These are phyloP conservation scores for Seiridium cupressi DNA, from an alignment of 2,329 filamentous ascomycete genomes.

Conservation along the genomic window DNA sequence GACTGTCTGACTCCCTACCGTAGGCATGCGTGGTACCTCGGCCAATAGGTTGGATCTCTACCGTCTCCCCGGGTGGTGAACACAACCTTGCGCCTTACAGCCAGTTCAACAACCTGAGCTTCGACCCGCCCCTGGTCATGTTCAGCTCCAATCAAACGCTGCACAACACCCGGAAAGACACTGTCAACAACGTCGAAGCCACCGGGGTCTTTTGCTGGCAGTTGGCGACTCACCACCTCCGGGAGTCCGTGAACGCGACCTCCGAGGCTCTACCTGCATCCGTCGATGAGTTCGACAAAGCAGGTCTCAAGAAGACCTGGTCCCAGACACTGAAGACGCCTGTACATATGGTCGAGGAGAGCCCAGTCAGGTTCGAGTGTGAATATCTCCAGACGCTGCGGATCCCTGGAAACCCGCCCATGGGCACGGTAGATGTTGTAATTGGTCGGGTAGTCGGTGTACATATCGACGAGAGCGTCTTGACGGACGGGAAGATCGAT, in stretches of 20 bases:
- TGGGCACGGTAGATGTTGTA: constrained; percentile 57
- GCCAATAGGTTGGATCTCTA: constrained; percentile 64
- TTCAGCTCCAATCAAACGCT: constrained; percentile 58
- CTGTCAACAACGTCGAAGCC: constrained; percentile 52
- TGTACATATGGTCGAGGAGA: constrained; percentile 50
- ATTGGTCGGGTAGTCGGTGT: constrained; percentile 56
- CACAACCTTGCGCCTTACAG: constrained; percentile 60
- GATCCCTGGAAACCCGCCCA: constrained; percentile 54
- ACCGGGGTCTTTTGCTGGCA: constrained; percentile 60
- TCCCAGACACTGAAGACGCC: constrained; percentile 31
- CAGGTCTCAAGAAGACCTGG: constrained; percentile 46
- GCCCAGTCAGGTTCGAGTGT: constrained; percentile 60
- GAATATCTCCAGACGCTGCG: constrained; percentile 52
- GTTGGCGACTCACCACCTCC: constrained; percentile 54
- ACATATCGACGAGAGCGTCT: constrained; percentile 52
- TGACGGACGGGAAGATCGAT: constrained; percentile 56
- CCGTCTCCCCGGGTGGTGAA: constrained; percentile 41
- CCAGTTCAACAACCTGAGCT: constrained; percentile 63
- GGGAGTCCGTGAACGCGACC: constrained; percentile 53
- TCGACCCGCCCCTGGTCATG: constrained; percentile 62
- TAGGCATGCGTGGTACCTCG: constrained; percentile 56
- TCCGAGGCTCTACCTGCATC: constrained; percentile 47
- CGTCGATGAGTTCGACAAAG: constrained; percentile 54
- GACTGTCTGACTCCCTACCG: too few species aligned
- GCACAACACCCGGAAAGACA: constrained; percentile 49